Base-by-base conservation (phyloP, 352 stramenopile genomes). In the Phytopythium helicoides region DNA sequence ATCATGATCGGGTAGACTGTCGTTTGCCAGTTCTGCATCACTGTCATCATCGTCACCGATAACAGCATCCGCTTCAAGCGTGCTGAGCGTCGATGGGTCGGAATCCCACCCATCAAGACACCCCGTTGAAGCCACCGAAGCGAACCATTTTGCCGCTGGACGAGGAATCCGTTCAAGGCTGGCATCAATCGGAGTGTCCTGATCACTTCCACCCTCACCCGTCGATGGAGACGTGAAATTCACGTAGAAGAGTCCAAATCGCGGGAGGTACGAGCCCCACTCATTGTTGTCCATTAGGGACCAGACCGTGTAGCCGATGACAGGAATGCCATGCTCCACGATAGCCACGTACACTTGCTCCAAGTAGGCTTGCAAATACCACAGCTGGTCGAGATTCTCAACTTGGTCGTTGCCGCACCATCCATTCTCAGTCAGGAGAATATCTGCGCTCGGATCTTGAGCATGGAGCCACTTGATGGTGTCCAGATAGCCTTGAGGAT, bases 241-340 rank as follows among this genome's bases (percentile, higher is more conserved):
- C 42, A 82, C 72, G 52, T 82, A 80, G 50, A 76, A 81, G 14
- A 86, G 50, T 2, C 71, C 76, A 45, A 81, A 85, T 9, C 76
- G 73, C 26, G 62, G 73, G 31, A 76, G 68, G 66, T 76, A 89
- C 12, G 75, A 86, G 1, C 89, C 76, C 92, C 92, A 98, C 66
- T 98, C 94, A 62, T 97, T 98, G 58, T 98, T 98, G 61, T 98
- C 90, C 38, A 98, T 56, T 35, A 99, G 86, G 45, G 81, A 94
- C 95, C 92, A 98, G 12, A 81, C 88, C 66, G 90, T 98, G 68
- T 97, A 98, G 6, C 89, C 93, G 47, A 86, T 71, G 28, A 98
- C 58, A 22, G 79, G 69, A 40, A 93, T 86, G 9, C 81, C 68
- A 9, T 86, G 57, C 22, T 88, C 65, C 2, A 60, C 57, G 10